Percentiles rank a stretch among this genome's conserved stretches.
phyloP scores from a whole-genome alignment of 306 rosid species.

The Cucurbita pepo region DNA sequence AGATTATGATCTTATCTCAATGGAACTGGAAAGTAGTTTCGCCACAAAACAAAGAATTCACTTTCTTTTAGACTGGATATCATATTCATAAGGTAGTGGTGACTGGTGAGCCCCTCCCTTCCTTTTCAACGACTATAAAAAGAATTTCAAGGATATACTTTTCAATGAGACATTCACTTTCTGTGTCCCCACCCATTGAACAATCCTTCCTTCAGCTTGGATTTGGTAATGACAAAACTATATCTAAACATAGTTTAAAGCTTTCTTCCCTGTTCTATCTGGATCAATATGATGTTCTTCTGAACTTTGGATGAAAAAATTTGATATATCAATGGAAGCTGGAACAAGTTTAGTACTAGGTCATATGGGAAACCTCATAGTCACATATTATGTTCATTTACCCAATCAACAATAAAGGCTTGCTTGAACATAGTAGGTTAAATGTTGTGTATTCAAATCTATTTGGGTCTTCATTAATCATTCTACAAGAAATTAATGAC shows the following conservation, averaged over 20 bases:
- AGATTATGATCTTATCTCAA: neutral
- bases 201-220: neutral
- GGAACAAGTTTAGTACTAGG: no score
- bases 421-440: no score
- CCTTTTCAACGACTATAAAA: neutral
- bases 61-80: neutral
- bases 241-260: neutral
- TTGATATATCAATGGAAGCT: no score
- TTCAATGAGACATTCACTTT: neutral
- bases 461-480: no score
- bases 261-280: neutral
- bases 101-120: neutral
- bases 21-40: neutral
- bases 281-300: neutral
- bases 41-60: neutral
- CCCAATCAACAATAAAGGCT: neutral
- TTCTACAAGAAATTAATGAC: no score
- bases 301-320: neutral
- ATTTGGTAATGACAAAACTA: neutral
- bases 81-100: neutral
- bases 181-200: neutral
- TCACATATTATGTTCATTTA: neutral
- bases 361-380: neutral
- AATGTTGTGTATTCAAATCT: no score
- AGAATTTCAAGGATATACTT: neutral